phyloP scores from a whole-genome alignment of 2,329 filamentous ascomycete genomes.

The Aspergillus ochraceoroseus region DNA sequence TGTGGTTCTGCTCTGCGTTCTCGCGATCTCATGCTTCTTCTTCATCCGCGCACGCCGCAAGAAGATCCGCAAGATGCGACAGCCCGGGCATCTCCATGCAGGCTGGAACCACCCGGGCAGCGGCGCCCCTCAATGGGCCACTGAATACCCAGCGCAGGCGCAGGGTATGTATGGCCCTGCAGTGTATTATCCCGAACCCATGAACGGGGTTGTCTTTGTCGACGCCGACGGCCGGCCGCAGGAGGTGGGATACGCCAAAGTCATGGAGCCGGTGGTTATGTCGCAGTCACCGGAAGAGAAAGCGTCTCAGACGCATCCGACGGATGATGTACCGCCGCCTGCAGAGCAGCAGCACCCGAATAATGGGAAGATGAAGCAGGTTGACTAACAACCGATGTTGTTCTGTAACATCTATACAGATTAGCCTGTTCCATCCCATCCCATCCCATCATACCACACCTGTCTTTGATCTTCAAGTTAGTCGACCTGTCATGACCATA shows the following conservation, averaged over 20 bases:
- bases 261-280: constrained; percentile 12
- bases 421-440: too few species aligned
- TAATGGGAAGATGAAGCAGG: constrained; percentile 5
- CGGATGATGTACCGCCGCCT: constrained; percentile 6
- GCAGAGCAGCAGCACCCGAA: not conserved
- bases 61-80: constrained; percentile 28
- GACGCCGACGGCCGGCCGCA: constrained; percentile 29
- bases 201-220: constrained; percentile 23
- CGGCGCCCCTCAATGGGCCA: constrained; percentile 27
- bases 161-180: constrained; percentile 16
- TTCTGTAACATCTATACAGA: too few species aligned
- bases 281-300: constrained; percentile 15
- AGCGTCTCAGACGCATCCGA: constrained; percentile 4
- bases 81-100: constrained; percentile 29
- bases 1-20: constrained; percentile 33
- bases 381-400: not conserved
- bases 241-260: constrained; percentile 14
- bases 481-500: too few species aligned
- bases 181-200: constrained; percentile 16
- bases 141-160: constrained; percentile 22
- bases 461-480: too few species aligned
- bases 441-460: too few species aligned
- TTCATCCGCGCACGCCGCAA: constrained; percentile 43
- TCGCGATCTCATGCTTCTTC: constrained; percentile 40
- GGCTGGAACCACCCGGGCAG: constrained; percentile 36